Evolutionary conservation across 2,329 filamentous ascomycete genomes (phyloP), one percentile per base, ranked within the genome.

Genomic region (Xylaria sp.): DNA sequence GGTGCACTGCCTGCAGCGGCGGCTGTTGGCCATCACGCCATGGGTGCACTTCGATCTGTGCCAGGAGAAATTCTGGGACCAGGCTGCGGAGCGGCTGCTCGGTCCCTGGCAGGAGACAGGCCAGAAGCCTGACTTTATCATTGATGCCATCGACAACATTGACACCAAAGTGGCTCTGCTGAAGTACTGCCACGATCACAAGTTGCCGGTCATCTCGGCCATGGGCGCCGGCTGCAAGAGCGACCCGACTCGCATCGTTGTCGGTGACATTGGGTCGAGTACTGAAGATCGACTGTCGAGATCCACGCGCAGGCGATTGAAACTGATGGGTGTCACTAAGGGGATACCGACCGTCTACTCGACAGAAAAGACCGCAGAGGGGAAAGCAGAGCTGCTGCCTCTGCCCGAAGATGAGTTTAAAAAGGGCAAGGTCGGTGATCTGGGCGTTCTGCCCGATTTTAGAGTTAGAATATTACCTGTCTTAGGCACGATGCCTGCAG

Each of bases 101-200:
- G 88, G 83, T 0, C 84, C 88, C 0, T 94, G 93, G 90, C 81
- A 84, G 34, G 83, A 82, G 51, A 84, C 81, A 5, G 89, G 84
- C 18, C 88, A 87, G 77, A 86, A 86, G 75, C 94, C 94, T 1
- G 91, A 95, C 75, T 99, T 91, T 77, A 90, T 99, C n/a, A 89
- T 99, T 44, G 96, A 99, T 81, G 97, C 95, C 25, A 99, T 99
- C 74, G 96, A 99, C 81, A 98, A 99, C 78, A 98, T 99, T 71
- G 93, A 97, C 61, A 97, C 94, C 63, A 99, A 99, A 83, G 95
- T 99, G 2, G 92, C 91, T 20, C 84, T 99, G 64, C 85, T 99
- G 50, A 90, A 94, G 76, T 97, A 97, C 82, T 99, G 96, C 82
- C 87, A 94, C 78, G 88, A 90, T 70, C 87, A 94, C 77, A 85